Evolutionary conservation across 768 basidiomycete genomes (phyloP).

Genomic region (Russula sp.): DNA sequence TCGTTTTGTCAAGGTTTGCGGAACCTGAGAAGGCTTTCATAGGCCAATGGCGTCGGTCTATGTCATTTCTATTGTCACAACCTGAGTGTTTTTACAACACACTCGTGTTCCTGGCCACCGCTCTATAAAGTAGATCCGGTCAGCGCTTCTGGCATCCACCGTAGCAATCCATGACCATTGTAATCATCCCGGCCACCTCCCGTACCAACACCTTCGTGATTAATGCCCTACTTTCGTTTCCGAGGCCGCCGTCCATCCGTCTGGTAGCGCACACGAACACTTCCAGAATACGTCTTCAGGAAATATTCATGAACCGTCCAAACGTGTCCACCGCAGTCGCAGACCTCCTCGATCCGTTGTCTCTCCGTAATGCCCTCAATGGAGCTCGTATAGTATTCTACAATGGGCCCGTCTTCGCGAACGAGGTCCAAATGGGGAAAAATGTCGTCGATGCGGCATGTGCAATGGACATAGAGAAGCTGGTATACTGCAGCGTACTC

Average conservation of each 20-base stretch:
- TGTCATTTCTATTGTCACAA: constrained; percentile 20
- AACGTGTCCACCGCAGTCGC: constrained; percentile 23
- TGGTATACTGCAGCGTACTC: constrained; percentile 28
- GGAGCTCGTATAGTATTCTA: constrained; percentile 23
- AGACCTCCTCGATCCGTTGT: constrained; percentile 23
- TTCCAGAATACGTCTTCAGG: constrained; percentile 16
- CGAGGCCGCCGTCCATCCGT: constrained; percentile 24
- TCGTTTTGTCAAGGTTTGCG: constrained; percentile 21
- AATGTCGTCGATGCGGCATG: constrained; percentile 28
- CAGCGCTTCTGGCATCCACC: constrained; percentile 2
- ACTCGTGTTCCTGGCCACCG: constrained; percentile 5
- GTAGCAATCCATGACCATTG: constrained; percentile 25
- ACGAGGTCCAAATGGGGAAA: constrained; percentile 28
- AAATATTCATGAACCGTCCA: constrained; percentile 6
- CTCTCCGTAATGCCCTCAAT: constrained; percentile 19
- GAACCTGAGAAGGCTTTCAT: not conserved
- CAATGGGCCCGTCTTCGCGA: constrained; percentile 22
- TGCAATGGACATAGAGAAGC: constrained; percentile 28
- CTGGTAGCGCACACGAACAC: constrained; percentile 20
- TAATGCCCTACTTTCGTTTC: constrained; percentile 26
- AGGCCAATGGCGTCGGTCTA: not conserved
- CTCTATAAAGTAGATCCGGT: constrained; percentile 22
- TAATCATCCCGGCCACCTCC: constrained; percentile 27
- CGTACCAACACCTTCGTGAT: constrained; percentile 27
- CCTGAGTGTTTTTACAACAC: not conserved